A percentile compares a stretch with the other conserved stretches of the same genome.
These are phyloP conservation scores for Rhynchospora pubera DNA, from an alignment of 176 grass and related monocot species.

Conservation along the genomic window DNA sequence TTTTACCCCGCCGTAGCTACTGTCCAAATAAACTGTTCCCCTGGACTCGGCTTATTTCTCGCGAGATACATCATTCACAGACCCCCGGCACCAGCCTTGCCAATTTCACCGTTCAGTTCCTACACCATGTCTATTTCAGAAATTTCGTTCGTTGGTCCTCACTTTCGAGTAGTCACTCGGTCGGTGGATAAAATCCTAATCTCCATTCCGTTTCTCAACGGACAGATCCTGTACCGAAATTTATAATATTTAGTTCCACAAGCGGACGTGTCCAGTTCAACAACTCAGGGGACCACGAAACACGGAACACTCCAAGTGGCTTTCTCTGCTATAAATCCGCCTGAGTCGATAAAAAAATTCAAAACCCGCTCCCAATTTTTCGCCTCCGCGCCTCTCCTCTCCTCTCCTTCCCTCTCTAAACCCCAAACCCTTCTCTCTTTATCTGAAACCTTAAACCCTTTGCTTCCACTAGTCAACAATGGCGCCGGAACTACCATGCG, in stretches of 20 bases:
- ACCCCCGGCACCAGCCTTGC: not conserved
- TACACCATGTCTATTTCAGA: slow-evolving; percentile 1
- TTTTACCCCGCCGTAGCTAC: not conserved
- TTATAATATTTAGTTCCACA: not conserved
- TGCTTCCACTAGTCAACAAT: not conserved
- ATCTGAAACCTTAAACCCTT: slow-evolving; percentile 18
- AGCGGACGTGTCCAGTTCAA: not conserved
- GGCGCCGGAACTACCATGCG: slow-evolving; percentile 66
- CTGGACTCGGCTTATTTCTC: not conserved
- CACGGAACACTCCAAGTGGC: not conserved
- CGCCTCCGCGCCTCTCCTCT: slow-evolving; percentile 15
- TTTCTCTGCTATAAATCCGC: not conserved
- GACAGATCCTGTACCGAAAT: not conserved
- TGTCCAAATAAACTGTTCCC: not conserved
- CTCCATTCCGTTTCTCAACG: not conserved
- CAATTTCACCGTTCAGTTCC: not conserved
- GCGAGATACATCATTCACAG: not conserved
- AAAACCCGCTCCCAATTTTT: slow-evolving; percentile 31
- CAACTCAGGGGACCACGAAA: not conserved
- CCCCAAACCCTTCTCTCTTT: not conserved
- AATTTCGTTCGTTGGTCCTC: not conserved
- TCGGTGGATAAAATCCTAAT: not conserved
- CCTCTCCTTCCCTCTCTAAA: not conserved
- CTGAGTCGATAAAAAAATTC: slow-evolving; percentile 23
- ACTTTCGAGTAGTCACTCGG: not conserved